phyloP scores from a whole-genome alignment of 768 basidiomycete genomes.

The Tylopilus plumbeoviolaceoides region DNA sequence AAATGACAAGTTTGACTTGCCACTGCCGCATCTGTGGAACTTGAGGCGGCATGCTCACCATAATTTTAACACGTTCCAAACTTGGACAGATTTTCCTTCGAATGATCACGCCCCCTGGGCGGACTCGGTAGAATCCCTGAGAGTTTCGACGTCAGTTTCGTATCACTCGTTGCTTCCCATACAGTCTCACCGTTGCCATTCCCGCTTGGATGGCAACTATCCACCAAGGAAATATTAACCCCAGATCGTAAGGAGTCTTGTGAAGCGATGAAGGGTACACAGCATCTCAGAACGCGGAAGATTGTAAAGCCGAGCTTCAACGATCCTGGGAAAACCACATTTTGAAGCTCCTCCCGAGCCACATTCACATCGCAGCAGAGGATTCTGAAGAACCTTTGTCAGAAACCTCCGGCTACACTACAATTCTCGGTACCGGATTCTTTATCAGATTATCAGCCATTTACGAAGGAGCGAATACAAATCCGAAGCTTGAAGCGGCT shows the following conservation, averaged over 20 bases:
- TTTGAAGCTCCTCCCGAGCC: too few species aligned
- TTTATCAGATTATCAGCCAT: not conserved
- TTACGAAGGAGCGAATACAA: not conserved
- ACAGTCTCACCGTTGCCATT: constrained; percentile 2
- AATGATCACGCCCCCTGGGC: not conserved
- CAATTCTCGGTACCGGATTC: not conserved
- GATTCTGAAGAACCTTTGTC: too few species aligned
- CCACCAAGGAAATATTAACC: not conserved
- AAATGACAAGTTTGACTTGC: not conserved
- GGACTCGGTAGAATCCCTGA: not conserved
- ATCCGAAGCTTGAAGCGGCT: too few species aligned
- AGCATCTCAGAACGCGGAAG: too few species aligned
- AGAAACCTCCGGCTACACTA: not conserved
- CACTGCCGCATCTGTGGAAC: not conserved
- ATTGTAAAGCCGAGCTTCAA: not conserved
- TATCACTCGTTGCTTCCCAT: constrained; percentile 3
- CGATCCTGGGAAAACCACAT: not conserved
- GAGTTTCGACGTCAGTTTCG: not conserved
- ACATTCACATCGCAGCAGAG: too few species aligned
- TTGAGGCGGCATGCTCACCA: not conserved
- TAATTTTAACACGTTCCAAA: not conserved
- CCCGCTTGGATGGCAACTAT: not conserved
- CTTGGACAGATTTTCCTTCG: constrained; percentile 1
- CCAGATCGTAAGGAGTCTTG: too few species aligned
- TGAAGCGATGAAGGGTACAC: too few species aligned